phyloP scores from a whole-genome alignment of 768 basidiomycete genomes.

The Macrocybe gigantea region DNA sequence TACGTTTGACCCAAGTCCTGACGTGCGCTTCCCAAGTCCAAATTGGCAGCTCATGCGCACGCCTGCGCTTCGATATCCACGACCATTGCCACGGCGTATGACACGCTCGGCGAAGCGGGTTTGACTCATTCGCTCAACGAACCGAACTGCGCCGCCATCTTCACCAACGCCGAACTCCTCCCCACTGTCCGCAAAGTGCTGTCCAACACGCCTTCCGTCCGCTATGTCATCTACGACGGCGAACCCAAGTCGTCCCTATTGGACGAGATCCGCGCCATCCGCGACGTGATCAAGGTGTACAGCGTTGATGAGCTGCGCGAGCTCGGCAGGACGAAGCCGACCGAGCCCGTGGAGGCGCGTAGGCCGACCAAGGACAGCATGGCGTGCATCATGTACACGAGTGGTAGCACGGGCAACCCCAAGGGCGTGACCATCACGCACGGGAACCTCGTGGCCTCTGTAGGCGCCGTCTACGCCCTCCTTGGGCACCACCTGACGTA shows the following conservation, averaged over 20 bases:
- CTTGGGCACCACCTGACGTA: constrained; percentile 59
- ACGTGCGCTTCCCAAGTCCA: constrained; percentile 32
- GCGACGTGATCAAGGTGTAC: constrained; percentile 55
- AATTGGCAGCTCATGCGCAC: constrained; percentile 90
- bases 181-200: constrained; percentile 71
- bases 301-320: constrained; percentile 67
- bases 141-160: constrained; percentile 77
- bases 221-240: constrained; percentile 85
- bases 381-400: constrained; percentile 67
- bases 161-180: constrained; percentile 90
- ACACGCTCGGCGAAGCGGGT: constrained; percentile 87
- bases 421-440: constrained; percentile 94
- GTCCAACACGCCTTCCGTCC: constrained; percentile 66
- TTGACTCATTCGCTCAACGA: constrained; percentile 85
- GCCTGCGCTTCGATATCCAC: constrained; percentile 75
- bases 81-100: constrained; percentile 92
- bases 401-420: constrained; percentile 86
- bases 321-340: constrained; percentile 52
- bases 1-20: too few relatives aligned
- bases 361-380: constrained; percentile 35
- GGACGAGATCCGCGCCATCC: constrained; percentile 49
- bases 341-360: constrained; percentile 43
- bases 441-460: constrained; percentile 76
- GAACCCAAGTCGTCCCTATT: constrained; percentile 44
- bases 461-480: constrained; percentile 75